Evolutionary conservation across 768 basidiomycete species (phyloP), one percentile per base, ranked within the genome.

Genomic region (Clitopilus hobsonii): DNA sequence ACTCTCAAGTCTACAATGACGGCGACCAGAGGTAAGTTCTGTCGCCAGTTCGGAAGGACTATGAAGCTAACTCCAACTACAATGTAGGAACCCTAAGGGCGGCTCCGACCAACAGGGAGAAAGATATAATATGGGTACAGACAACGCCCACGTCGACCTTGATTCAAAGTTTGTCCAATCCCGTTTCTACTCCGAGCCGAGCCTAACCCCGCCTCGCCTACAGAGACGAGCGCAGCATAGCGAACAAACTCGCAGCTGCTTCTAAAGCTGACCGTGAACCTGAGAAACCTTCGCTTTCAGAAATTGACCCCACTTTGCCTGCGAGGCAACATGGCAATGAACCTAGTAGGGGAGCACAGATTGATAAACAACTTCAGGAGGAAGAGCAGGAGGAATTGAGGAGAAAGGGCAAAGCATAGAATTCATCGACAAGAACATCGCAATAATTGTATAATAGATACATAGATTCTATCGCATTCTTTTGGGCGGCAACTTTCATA

Each of bases 241-340:
- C 71, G 3, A 71, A 77, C 56, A 68, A 63, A 56, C 65, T 74
- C 1, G 64, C 61, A 8, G 64, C 75, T 48, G 72, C 71, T 5
- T 61, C 67, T 23, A 63, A 64, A 38, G 24, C 30, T 5, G 66
- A 65, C 10, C 56, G 54, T 5, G 65, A 67, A 8, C 58, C 56
- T 13, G 66, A 73, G 45, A 51, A 71, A n/a, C 68, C 73, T 36
- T 54, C 60, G 5, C 63, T 71, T 38, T 72, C 73, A 0, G 63
- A 71, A 26, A 65, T 66, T 0, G 74, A 83, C 54, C 82, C 83
- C 11, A 63, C 79, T 24, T 72, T 72, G 45, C 79, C 79, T 8
- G 82, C 82, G 0, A 66, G 64, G n/a, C 63, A 71, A 14, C 83
- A 84, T 52, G 81, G 83, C 0, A 75, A 85, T 59, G 69, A 84